Evolutionary conservation across 2,329 filamentous ascomycete genomes (phyloP).

Genomic region (Zymoseptoria crescenta): DNA sequence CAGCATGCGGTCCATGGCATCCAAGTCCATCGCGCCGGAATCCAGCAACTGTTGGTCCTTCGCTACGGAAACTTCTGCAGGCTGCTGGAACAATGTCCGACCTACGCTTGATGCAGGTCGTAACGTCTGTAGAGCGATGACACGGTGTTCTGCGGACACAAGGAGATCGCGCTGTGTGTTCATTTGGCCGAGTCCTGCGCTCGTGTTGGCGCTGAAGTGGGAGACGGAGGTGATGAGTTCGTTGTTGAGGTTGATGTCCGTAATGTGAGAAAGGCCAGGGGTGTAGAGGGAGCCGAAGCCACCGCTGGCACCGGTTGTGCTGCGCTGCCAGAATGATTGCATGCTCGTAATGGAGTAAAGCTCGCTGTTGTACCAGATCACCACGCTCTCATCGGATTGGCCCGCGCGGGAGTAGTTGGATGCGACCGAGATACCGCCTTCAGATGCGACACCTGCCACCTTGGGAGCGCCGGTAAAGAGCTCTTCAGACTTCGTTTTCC

Average conservation of each 20-base stretch:
- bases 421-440: slow-evolving; percentile 38
- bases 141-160: slow-evolving; percentile 37
- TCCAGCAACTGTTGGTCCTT: slow-evolving; percentile 39
- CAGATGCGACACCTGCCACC: slow-evolving; percentile 23
- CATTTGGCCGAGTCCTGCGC: slow-evolving; percentile 33
- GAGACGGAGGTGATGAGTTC: slow-evolving; percentile 38
- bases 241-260: slow-evolving; percentile 34
- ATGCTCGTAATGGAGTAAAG: slow-evolving; percentile 40
- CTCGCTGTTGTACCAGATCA: slow-evolving; percentile 41
- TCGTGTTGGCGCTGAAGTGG: slow-evolving; percentile 33
- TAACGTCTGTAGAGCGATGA: slow-evolving; percentile 35
- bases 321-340: slow-evolving; percentile 39
- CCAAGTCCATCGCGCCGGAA: slow-evolving; percentile 40
- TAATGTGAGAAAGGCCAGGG: slow-evolving; percentile 34
- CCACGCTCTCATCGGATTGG: slow-evolving; percentile 36
- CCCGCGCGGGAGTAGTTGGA: slow-evolving; percentile 26
- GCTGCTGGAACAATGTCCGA: slow-evolving; percentile 25
- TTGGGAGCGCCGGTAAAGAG: slow-evolving; percentile 38
- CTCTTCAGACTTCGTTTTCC: slow-evolving; percentile 37
- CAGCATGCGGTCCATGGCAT: slow-evolving; percentile 42
- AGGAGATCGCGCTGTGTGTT: slow-evolving; percentile 39
- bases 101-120: slow-evolving; percentile 15
- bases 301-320: slow-evolving; percentile 23
- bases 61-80: slow-evolving; percentile 8
- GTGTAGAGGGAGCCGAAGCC: slow-evolving; percentile 33